phyloP scores from a whole-genome alignment of 768 basidiomycete genomes.

The Naganishia randhawae region DNA sequence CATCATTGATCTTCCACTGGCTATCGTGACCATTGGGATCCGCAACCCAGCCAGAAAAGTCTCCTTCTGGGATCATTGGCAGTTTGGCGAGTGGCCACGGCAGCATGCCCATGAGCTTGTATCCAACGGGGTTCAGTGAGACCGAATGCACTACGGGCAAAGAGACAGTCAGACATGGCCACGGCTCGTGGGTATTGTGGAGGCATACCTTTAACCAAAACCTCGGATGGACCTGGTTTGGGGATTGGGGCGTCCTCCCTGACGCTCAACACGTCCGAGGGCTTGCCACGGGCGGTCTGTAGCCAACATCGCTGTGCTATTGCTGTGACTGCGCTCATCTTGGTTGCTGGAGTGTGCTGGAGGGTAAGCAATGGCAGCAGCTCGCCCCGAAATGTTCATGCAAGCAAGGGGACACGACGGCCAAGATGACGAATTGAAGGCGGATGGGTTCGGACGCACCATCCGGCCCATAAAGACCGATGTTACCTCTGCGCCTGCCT shows the following conservation, averaged over 20 bases:
- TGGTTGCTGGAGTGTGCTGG: no score
- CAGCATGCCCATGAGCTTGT: constrained; percentile 35
- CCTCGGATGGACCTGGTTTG: constrained; percentile 50
- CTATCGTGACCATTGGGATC: constrained; percentile 54
- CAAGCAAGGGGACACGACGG: no score
- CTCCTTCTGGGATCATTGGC: constrained; percentile 61
- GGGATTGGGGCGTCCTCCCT: constrained; percentile 26
- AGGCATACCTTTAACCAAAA: constrained; percentile 54
- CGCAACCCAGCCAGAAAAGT: constrained; percentile 63
- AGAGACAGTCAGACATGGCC: neutral
- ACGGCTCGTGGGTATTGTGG: neutral
- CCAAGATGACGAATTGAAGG: no score
- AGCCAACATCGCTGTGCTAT: constrained; percentile 24
- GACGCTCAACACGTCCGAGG: constrained; percentile 13
- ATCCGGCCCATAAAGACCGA: no score
- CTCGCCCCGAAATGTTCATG: no score
- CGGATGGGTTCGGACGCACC: no score
- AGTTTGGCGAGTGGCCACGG: constrained; percentile 56
- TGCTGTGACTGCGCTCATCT: constrained; percentile 14
- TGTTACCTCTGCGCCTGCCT: no score
- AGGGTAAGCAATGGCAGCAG: no score
- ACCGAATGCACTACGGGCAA: constrained; percentile 23
- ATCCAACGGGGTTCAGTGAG: constrained; percentile 29
- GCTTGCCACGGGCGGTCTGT: constrained; percentile 25
- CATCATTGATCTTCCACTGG: constrained; percentile 19